Evolutionary conservation across 2,329 filamentous ascomycete species (phyloP).

Genomic region (Ophiostoma triangulosporum): DNA sequence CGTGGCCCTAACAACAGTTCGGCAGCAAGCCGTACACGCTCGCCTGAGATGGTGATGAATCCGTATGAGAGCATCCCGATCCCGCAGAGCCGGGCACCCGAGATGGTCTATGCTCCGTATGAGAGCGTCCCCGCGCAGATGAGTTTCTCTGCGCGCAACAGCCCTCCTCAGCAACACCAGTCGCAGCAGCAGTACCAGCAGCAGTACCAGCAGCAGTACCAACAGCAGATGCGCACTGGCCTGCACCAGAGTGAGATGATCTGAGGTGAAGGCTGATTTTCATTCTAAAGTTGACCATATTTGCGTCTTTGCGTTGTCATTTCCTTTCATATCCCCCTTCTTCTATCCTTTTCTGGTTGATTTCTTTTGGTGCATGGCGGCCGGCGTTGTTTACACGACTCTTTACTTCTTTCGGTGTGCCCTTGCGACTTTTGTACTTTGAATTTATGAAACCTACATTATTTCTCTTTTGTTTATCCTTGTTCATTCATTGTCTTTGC

Average conservation of each 20-base stretch:
- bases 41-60: conserved; percentile 21
- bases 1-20: conserved; percentile 35
- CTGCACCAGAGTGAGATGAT: conserved; percentile 43
- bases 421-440: not conserved
- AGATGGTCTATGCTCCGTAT: conserved; percentile 24
- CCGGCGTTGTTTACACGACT: conserved; percentile 21
- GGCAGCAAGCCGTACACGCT: conserved; percentile 20
- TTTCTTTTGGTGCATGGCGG: conserved; percentile 20
- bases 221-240: conserved; percentile 33
- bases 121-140: conserved; percentile 26
- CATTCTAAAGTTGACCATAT: not conserved
- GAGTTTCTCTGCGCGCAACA: conserved; percentile 21
- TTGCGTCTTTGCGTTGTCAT: not conserved
- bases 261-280: too few relatives aligned
- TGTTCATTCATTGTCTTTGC: not conserved
- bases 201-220: conserved; percentile 20
- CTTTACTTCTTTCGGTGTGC: conserved; percentile 4
- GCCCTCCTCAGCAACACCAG: conserved; percentile 22
- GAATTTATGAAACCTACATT: too few relatives aligned
- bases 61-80: conserved; percentile 28
- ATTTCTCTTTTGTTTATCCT: not conserved
- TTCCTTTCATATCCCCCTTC: not conserved
- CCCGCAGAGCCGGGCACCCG: conserved; percentile 11
- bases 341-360: not conserved
- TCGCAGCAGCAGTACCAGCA: conserved; percentile 18